phyloP scores from a whole-genome alignment of 1,284 basidiomycete species.

The Sanguinoderma infundibulare region DNA sequence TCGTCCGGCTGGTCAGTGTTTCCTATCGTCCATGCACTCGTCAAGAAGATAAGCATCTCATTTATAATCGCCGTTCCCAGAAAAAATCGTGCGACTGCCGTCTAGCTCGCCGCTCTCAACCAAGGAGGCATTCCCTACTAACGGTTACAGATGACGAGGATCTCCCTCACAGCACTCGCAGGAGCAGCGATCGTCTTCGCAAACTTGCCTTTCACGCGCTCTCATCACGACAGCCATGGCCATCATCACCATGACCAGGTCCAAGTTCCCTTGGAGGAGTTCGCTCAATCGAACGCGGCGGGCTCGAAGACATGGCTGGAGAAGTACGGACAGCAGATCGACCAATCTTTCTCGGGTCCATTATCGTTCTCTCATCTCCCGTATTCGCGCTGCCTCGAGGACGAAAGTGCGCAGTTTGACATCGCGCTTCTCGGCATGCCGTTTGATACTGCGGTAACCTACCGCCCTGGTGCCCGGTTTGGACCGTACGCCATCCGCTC shows the following conservation, averaged over 20 bases:
- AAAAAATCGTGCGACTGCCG: background rate
- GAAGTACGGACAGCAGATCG: conserved; percentile 75
- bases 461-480: conserved; percentile 79
- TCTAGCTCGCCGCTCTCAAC: background rate
- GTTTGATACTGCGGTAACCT: conserved; percentile 77
- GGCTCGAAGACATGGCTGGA: conserved; percentile 53
- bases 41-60: background rate
- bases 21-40: conserved; percentile 9
- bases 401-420: conserved; percentile 59
- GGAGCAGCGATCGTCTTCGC: conserved; percentile 3
- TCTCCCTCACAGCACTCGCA: conserved; percentile 1
- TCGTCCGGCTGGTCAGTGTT: conserved; percentile 9
- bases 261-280: conserved; percentile 18
- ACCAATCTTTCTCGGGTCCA: conserved; percentile 73
- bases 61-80: background rate
- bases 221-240: conserved; percentile 6
- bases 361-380: conserved; percentile 75
- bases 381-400: conserved; percentile 72
- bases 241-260: conserved; percentile 2
- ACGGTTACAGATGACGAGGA: conserved; percentile 9
- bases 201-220: background rate
- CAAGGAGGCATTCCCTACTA: background rate
- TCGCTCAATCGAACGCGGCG: conserved; percentile 13
- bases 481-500: conserved; percentile 83
- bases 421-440: conserved; percentile 82